Evolutionary conservation across 2,329 filamentous ascomycete species (phyloP), one percentile per base, ranked within the genome.

Genomic region (Monilinia aucupariae): DNA sequence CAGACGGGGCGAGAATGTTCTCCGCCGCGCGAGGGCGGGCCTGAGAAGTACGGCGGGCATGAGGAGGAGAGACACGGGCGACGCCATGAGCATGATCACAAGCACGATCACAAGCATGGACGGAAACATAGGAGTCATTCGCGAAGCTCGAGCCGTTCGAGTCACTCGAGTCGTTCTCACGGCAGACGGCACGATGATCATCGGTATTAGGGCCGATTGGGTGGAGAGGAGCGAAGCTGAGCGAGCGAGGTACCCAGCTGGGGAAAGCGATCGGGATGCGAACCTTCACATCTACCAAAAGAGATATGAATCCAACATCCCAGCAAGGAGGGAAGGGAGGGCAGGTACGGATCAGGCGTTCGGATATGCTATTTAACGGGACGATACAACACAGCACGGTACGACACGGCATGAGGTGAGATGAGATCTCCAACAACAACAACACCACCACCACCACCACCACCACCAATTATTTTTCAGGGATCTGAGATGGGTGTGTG

Each of bases 11-110:
- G 55, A 13, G 61, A 59, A 54, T 56, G 59, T 32, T 47, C 51
- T 13, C 59, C 59, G 25, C 59, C 59, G 17, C 10, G 51, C n/a
- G 48, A 39, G 12, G 48, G 54, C 4, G 54, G 25, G 4, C 30
- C 22, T 15, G 48, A 22, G n/a, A 37, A 17, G 7, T 22, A 59
- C 22, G 17, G 47, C 5, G 32, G 48, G 7, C 39, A 63, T 51
- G 59, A 55, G 50, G 45, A 49, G 43, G 52, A 62, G 37, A 50
- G 60, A 13, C 60, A 62, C 41, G 54, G 53, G 4, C 32, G 50
- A 27, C 39, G 37, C 37, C 52, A 54, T 39, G 39, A 27, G 4
- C 59, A 61, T 30, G 59, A 39, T 13, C 50, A 55, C 48, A 12
- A 34, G 3, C 59, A 62, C 43, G 10, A 13, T 5, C 47, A 49